phyloP scores from a whole-genome alignment of 169 alveolate species.

The Eimeria tenella region DNA sequence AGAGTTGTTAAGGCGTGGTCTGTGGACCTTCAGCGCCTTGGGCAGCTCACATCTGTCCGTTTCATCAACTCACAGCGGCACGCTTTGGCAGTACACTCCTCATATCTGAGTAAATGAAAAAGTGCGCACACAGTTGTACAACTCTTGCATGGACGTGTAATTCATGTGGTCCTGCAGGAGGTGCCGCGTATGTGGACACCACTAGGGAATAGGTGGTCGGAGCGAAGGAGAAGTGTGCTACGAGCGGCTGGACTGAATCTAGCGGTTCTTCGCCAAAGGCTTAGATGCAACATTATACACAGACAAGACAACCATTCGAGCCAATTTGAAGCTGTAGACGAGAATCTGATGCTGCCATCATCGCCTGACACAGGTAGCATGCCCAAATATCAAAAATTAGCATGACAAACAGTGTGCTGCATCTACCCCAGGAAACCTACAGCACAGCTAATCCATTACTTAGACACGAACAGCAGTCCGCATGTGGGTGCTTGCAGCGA shows the following conservation, averaged over 20 bases:
- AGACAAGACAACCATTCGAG: neutral
- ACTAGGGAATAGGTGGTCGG: conserved; percentile 10
- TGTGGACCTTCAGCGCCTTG: conserved; percentile 36
- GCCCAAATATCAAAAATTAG: neutral
- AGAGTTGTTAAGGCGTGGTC: conserved; percentile 70
- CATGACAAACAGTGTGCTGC: neutral
- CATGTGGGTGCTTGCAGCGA: neutral
- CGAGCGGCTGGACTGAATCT: conserved; percentile 56
- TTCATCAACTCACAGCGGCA: neutral
- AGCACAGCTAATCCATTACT: neutral
- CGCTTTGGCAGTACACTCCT: neutral
- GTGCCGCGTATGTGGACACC: conserved; percentile 42
- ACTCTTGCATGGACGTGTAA: neutral
- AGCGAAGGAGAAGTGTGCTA: conserved; percentile 6
- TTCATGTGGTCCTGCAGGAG: neutral
- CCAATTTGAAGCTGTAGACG: neutral
- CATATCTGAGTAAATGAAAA: too few relatives aligned
- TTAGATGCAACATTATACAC: neutral
- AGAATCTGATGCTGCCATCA: neutral
- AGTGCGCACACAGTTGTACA: neutral
- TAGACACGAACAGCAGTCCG: neutral
- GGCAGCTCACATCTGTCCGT: conserved; percentile 62
- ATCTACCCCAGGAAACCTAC: neutral
- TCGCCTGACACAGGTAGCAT: neutral
- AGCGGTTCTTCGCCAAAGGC: conserved; percentile 44